phyloP scores from a whole-genome alignment of 768 basidiomycete species.

The Amanita jacksonii region DNA sequence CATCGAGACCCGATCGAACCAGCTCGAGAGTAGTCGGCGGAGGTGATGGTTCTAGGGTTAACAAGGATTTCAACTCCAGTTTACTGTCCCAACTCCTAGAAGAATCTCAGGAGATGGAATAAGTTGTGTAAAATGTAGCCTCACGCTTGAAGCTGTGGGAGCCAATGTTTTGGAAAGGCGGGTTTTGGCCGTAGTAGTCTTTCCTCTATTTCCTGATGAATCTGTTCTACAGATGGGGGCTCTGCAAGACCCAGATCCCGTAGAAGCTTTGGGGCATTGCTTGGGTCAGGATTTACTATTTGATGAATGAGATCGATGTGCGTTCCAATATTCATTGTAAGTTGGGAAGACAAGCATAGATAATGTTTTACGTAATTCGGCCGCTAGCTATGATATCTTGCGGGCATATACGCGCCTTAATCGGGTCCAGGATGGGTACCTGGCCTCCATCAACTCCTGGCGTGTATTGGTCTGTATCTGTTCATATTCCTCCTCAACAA shows the following conservation, averaged over 20 bases:
- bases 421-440: slow-evolving; percentile 39
- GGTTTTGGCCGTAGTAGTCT: slow-evolving; percentile 63
- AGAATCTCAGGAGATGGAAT: slow-evolving; percentile 10
- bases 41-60: slow-evolving; percentile 57
- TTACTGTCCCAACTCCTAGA: slow-evolving; percentile 65
- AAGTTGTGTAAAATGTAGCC: slow-evolving; percentile 15
- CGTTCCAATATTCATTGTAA: slow-evolving; percentile 23
- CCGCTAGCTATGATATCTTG: slow-evolving; percentile 26
- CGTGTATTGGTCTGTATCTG: slow-evolving; percentile 41
- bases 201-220: slow-evolving; percentile 65
- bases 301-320: slow-evolving; percentile 31
- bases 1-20: slow-evolving; percentile 69
- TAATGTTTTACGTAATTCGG: not conserved
- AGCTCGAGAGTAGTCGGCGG: slow-evolving; percentile 69
- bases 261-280: slow-evolving; percentile 35
- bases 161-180: slow-evolving; percentile 58
- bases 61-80: slow-evolving; percentile 50
- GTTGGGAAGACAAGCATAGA: not conserved
- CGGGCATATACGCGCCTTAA: slow-evolving; percentile 55
- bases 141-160: slow-evolving; percentile 80
- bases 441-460: slow-evolving; percentile 41
- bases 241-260: slow-evolving; percentile 46
- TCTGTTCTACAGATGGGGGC: slow-evolving; percentile 47
- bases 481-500: slow-evolving; percentile 43
- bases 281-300: slow-evolving; percentile 34